Evolutionary conservation across 495 filamentous ascomycete genomes (phyloP).

Genomic region (Xylaria acuta): DNA sequence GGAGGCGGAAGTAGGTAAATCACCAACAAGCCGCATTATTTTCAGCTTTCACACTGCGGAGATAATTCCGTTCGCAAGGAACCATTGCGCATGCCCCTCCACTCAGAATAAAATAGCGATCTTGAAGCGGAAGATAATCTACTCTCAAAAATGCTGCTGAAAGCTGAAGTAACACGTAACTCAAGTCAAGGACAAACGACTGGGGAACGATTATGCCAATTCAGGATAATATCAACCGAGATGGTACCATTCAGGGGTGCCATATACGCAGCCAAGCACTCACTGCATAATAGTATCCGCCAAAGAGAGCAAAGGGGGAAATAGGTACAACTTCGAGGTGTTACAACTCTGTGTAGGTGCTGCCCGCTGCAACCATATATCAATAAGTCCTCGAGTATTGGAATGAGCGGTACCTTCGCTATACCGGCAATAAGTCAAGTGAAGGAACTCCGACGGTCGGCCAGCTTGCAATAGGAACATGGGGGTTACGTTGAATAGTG

Average conservation of each 20-base stretch:
- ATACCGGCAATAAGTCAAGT: background rate
- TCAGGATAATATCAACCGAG: background rate
- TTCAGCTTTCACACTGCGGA: background rate
- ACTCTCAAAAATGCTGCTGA: background rate
- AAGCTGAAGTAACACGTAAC: background rate
- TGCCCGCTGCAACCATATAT: background rate
- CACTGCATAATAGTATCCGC: background rate
- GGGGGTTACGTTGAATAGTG: slow-evolving; percentile 16
- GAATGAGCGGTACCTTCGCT: background rate
- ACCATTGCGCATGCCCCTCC: background rate
- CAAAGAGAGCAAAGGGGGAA: background rate
- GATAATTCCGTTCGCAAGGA: background rate
- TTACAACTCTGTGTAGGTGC: background rate
- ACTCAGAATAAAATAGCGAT: background rate
- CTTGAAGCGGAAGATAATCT: background rate
- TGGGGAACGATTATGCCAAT: background rate
- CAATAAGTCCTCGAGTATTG: background rate
- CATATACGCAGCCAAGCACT: background rate
- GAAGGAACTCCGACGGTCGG: background rate
- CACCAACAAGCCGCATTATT: background rate
- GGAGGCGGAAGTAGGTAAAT: background rate
- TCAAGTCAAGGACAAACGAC: background rate
- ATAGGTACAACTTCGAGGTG: background rate
- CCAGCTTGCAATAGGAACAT: background rate
- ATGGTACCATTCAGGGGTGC: background rate